phyloP scores from a whole-genome alignment of 2,329 filamentous ascomycete species.

The Zasmidium angulare region DNA sequence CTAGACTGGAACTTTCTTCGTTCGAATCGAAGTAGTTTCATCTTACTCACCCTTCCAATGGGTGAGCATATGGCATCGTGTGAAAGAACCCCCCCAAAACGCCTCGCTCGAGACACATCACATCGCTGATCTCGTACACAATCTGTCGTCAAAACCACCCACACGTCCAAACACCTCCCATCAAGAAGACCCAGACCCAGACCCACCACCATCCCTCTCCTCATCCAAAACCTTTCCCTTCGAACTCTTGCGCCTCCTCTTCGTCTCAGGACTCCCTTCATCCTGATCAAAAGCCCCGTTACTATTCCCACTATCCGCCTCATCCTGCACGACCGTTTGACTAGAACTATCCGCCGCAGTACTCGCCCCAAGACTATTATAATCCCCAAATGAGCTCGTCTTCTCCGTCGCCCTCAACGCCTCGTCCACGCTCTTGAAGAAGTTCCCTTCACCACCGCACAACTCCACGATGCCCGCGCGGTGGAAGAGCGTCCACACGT shows the following conservation, averaged over 20 bases:
- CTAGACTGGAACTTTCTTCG: no score
- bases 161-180: neutral
- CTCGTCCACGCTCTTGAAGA: slow-evolving; percentile 80
- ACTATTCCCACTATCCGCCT: neutral
- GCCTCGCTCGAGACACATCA: neutral
- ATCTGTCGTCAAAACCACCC: neutral
- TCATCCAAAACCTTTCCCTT: neutral
- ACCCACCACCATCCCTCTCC: neutral
- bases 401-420: slow-evolving; percentile 78
- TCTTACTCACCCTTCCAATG: no score
- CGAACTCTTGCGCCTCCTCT: neutral
- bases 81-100: no score
- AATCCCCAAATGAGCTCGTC: slow-evolving; percentile 33
- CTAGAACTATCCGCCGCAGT: neutral
- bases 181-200: neutral
- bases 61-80: no score
- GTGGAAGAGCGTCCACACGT: slow-evolving; percentile 71
- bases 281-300: neutral
- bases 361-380: neutral
- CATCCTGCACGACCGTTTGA: neutral
- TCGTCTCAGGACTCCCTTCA: neutral
- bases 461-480: slow-evolving; percentile 81
- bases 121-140: neutral
- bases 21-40: no score
- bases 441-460: slow-evolving; percentile 74